Percentiles rank a stretch among this genome's conserved stretches.
These are phyloP conservation scores for Arachis monticola DNA, from an alignment of 331 rosid genomes.

Conservation along the genomic window DNA sequence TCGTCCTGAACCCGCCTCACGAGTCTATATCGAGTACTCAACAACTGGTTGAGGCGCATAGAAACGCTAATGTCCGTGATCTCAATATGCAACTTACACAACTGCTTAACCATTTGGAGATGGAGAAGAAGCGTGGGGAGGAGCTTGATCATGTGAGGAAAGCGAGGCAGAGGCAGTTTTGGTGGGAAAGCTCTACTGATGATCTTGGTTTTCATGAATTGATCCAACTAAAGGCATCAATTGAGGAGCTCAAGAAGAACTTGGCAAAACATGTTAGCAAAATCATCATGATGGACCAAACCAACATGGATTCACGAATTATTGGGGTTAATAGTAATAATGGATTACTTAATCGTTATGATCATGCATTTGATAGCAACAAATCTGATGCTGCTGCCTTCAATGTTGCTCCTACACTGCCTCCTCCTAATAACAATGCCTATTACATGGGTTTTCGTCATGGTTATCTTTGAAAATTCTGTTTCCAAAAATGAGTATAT, in stretches of 20 bases:
- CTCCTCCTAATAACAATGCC: conserved; percentile 21
- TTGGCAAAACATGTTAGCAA: conserved; percentile 44
- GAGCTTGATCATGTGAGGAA: conserved; percentile 55
- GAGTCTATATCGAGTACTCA: conserved; percentile 41
- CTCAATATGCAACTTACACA: conserved; percentile 68
- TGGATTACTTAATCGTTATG: conserved; percentile 36
- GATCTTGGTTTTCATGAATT: conserved; percentile 51
- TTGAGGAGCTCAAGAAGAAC: conserved; percentile 63
- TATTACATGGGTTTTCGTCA: conserved; percentile 48
- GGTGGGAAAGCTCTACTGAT: conserved; percentile 73
- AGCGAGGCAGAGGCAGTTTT: conserved; percentile 50
- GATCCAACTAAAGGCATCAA: conserved; percentile 51
- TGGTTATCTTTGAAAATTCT: conserved; percentile 42
- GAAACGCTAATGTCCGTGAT: conserved; percentile 67
- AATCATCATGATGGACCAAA: conserved; percentile 45
- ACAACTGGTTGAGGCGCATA: conserved; percentile 80
- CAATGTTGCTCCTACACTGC: conserved; percentile 27
- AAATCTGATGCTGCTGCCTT: conserved; percentile 30
- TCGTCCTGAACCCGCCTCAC: conserved; percentile 46
- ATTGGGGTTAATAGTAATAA: conserved; percentile 1
- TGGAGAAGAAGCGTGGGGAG: conserved; percentile 62
- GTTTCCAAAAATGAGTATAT: no score
- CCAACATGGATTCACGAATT: conserved; percentile 21
- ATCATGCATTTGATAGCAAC: conserved; percentile 35
- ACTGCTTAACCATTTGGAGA: conserved; percentile 55